Percentiles rank a stretch among this genome's conserved stretches.
phyloP scores from a whole-genome alignment of 73 alveolate genomes.

The Tetrahymena thermophila region DNA sequence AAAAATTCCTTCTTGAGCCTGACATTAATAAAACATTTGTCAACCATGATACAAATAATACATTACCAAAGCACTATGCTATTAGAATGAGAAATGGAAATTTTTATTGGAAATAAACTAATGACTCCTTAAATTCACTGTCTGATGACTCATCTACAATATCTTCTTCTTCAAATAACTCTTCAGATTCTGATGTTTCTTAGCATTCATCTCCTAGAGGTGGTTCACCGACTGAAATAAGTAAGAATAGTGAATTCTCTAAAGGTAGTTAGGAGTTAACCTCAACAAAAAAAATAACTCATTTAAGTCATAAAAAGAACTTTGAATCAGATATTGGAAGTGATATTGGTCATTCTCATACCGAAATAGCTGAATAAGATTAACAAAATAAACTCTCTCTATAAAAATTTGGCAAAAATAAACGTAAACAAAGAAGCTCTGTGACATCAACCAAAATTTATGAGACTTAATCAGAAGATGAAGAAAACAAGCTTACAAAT shows the following conservation, averaged over 20 bases:
- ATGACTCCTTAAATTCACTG: background rate
- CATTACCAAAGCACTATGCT: constrained; percentile 5
- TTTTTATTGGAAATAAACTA: constrained; percentile 17
- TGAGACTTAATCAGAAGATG: background rate
- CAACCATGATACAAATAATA: background rate
- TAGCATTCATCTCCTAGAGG: background rate
- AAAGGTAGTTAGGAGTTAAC: background rate
- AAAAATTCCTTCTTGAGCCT: constrained; percentile 17
- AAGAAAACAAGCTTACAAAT: background rate
- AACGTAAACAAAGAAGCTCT: background rate
- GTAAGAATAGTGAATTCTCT: background rate
- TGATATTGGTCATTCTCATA: background rate
- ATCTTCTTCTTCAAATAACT: background rate
- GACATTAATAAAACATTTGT: constrained; percentile 6
- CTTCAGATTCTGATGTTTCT: background rate
- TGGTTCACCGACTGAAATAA: background rate
- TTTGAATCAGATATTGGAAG: background rate
- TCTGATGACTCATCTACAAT: background rate
- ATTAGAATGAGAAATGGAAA: constrained; percentile 16
- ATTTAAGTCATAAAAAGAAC: background rate
- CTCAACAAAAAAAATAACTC: background rate
- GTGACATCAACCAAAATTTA: background rate
- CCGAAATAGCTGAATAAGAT: background rate
- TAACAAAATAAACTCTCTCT: background rate
- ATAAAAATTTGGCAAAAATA: background rate